phyloP scores from a whole-genome alignment of 2,329 filamentous ascomycete genomes.

The Epicoccum sorghinum region DNA sequence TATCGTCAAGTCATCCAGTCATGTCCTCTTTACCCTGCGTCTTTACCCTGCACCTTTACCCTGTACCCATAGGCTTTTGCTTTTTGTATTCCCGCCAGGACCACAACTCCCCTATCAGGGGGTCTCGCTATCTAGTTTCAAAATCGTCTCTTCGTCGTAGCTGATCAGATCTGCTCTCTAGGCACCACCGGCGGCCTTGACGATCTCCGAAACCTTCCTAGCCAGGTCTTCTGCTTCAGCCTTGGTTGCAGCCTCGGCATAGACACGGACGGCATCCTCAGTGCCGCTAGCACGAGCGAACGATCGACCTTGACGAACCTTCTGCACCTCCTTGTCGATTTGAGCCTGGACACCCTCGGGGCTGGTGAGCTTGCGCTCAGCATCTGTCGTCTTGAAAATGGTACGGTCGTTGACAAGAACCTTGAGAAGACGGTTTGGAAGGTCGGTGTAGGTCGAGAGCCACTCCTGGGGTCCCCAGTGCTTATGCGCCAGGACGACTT shows the following conservation, averaged over 20 bases:
- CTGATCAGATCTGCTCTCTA: slow-evolving; percentile 19
- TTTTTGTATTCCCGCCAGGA: background rate
- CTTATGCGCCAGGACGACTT: slow-evolving; percentile 96
- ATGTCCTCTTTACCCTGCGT: background rate
- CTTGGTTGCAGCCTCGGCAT: slow-evolving; percentile 89
- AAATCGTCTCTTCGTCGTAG: slow-evolving; percentile 11
- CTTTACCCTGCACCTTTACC: background rate
- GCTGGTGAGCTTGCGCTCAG: slow-evolving; percentile 83
- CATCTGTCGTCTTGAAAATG: slow-evolving; percentile 88
- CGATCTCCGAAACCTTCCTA: slow-evolving; percentile 77
- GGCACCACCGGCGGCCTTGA: slow-evolving; percentile 56
- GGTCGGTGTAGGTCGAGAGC: slow-evolving; percentile 89
- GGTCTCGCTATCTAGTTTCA: slow-evolving; percentile 2
- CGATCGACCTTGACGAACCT: slow-evolving; percentile 86
- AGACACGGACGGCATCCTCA: slow-evolving; percentile 94
- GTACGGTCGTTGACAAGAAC: slow-evolving; percentile 89
- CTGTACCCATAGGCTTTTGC: background rate
- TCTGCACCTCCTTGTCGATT: slow-evolving; percentile 86
- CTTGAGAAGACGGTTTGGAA: slow-evolving; percentile 92
- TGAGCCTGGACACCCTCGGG: slow-evolving; percentile 80
- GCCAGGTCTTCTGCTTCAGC: slow-evolving; percentile 91
- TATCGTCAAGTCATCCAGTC: slow-evolving; percentile 25
- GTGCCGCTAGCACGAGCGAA: slow-evolving; percentile 95
- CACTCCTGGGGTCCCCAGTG: slow-evolving; percentile 88
- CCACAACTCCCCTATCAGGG: background rate